phyloP scores from a whole-genome alignment of 1,284 basidiomycete genomes.

The Fomes fomentarius region DNA sequence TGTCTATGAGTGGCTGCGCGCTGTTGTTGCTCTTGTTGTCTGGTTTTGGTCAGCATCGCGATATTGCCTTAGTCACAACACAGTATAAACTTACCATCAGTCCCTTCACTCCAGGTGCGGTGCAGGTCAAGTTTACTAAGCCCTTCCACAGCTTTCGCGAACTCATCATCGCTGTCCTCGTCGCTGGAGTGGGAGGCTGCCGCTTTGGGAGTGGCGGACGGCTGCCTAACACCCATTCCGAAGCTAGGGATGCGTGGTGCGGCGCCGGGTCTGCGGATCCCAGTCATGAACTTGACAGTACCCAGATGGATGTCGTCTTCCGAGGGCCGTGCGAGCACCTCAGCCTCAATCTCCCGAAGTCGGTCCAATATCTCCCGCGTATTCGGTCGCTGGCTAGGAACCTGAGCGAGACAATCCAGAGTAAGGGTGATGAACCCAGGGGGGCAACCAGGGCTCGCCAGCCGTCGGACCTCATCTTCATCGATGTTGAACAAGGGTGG shows the following conservation, averaged over 20 bases:
- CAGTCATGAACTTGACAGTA: slow-evolving; percentile 78
- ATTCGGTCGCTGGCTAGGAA: slow-evolving; percentile 73
- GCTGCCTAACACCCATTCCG: slow-evolving; percentile 66
- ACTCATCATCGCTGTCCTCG: slow-evolving; percentile 73
- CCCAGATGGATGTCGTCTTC: slow-evolving; percentile 82
- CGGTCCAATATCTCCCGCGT: slow-evolving; percentile 79
- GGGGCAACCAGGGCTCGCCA: slow-evolving; percentile 81
- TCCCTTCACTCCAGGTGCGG: slow-evolving; percentile 50
- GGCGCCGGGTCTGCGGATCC: slow-evolving; percentile 55
- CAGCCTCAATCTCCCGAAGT: slow-evolving; percentile 79
- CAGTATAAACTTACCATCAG: slow-evolving; percentile 39
- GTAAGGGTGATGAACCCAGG: slow-evolving; percentile 77
- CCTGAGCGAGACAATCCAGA: slow-evolving; percentile 76
- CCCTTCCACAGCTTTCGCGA: slow-evolving; percentile 65
- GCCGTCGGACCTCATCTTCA: slow-evolving; percentile 67
- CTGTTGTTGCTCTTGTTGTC: slow-evolving; percentile 44
- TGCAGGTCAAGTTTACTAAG: slow-evolving; percentile 56
- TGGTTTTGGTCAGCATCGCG: slow-evolving; percentile 19
- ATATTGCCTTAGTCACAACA: not conserved
- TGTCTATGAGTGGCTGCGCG: slow-evolving; percentile 60
- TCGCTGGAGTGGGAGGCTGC: slow-evolving; percentile 40
- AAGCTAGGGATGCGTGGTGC: slow-evolving; percentile 86
- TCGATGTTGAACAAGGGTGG: slow-evolving; percentile 85
- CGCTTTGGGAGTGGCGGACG: slow-evolving; percentile 45
- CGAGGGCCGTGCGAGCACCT: slow-evolving; percentile 70